These are phyloP conservation scores for Nannizziopsis barbatae DNA, from an alignment of 2,329 filamentous ascomycete genomes.

Conservation along the genomic window DNA sequence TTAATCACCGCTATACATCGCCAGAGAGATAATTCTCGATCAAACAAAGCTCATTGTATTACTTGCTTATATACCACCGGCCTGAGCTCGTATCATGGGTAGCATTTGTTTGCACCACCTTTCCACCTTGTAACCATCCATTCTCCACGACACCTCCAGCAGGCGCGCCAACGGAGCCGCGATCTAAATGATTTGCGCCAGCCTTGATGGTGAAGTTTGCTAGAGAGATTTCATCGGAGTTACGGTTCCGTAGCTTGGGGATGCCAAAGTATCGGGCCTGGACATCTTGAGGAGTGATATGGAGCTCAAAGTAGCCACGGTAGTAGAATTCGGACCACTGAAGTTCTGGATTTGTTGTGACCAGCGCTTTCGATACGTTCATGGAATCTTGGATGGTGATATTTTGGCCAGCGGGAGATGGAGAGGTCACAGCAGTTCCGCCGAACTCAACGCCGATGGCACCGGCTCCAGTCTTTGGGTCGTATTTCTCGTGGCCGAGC, in stretches of 20 bases:
- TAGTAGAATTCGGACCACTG: conserved; percentile 67
- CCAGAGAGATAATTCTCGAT: neutral
- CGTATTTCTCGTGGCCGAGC: conserved; percentile 43
- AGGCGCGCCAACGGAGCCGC: conserved; percentile 19
- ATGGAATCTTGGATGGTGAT: conserved; percentile 45
- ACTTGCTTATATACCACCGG: conserved; percentile 14
- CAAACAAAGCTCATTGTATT: neutral
- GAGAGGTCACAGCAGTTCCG: conserved; percentile 54
- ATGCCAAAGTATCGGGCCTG: conserved; percentile 51
- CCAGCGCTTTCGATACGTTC: conserved; percentile 35
- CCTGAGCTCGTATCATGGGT: conserved; percentile 28
- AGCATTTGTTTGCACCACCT: conserved; percentile 25
- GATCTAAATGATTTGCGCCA: conserved; percentile 48
- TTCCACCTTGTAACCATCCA: conserved; percentile 27
- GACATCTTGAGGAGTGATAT: conserved; percentile 44
- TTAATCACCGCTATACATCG: neutral
- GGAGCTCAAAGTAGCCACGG: conserved; percentile 59
- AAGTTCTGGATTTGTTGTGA: conserved; percentile 49
- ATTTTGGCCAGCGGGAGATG: conserved; percentile 48
- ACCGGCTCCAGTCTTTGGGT: conserved; percentile 43
- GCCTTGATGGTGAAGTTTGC: conserved; percentile 43
- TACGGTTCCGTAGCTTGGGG: conserved; percentile 3
- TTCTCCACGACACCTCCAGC: conserved; percentile 39
- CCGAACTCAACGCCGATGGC: conserved; percentile 54
- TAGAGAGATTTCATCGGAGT: conserved; percentile 11